These are phyloP conservation scores for Dryadomyces sulphureus DNA, from an alignment of 2,329 filamentous ascomycete species.

Conservation along the genomic window DNA sequence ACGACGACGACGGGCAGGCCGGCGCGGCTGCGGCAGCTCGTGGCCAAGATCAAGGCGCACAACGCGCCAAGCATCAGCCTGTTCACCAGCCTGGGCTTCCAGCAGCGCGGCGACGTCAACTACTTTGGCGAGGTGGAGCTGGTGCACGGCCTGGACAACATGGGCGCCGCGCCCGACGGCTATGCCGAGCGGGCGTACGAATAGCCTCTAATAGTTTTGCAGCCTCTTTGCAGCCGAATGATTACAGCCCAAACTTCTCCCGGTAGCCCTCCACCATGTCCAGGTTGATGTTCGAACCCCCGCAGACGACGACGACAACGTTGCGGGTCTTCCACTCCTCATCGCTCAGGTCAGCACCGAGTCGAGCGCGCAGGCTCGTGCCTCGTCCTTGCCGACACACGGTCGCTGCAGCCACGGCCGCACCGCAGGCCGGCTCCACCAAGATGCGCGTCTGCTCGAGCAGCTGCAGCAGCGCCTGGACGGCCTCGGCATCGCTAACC, in stretches of 20 bases:
- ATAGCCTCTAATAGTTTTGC: neutral
- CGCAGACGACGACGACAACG: conserved; percentile 76
- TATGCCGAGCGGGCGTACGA: conserved; percentile 9
- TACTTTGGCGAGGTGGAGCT: conserved; percentile 47
- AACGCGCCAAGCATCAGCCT: conserved; percentile 38
- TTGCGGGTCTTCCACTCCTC: conserved; percentile 51
- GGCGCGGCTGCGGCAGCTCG: conserved; percentile 14
- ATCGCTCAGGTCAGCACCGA: conserved; percentile 37
- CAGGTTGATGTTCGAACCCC: conserved; percentile 53
- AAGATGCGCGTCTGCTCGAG: conserved; percentile 70
- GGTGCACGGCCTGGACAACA: conserved; percentile 18
- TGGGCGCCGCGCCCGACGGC: conserved; percentile 1
- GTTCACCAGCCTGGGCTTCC: conserved; percentile 37
- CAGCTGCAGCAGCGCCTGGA: conserved; percentile 59
- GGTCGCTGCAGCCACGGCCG: conserved; percentile 55
- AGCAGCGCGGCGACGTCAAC: conserved; percentile 34
- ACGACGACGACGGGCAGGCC: conserved; percentile 1
- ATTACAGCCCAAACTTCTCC: conserved; percentile 26
- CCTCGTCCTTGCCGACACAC: conserved; percentile 20
- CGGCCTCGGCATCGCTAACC: conserved; percentile 63
- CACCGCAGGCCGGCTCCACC: conserved; percentile 76
- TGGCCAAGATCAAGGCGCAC: conserved; percentile 34
- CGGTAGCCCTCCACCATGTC: conserved; percentile 45
- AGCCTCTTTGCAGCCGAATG: neutral
- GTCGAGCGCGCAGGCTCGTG: conserved; percentile 35